Evolutionary conservation across 352 stramenopile genomes (phyloP).

Genomic region (Pythium aquatile): DNA sequence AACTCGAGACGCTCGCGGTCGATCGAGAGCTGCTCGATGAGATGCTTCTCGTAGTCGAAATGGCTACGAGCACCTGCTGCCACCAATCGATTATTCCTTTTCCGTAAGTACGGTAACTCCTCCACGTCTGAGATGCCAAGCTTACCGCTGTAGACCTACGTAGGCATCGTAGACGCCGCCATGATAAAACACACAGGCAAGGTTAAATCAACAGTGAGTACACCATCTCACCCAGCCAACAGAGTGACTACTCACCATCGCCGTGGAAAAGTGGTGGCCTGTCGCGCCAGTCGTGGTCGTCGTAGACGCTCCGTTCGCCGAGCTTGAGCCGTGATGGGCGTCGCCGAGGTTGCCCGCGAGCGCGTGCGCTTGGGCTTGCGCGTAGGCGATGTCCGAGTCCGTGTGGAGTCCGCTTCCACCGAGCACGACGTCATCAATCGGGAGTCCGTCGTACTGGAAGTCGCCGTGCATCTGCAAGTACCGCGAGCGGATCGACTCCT

Average conservation of each 20-base stretch:
- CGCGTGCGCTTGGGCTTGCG: conserved; percentile 44
- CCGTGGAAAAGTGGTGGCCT: conserved; percentile 32
- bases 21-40: conserved; percentile 65
- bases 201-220: not conserved
- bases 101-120: conserved; percentile 29
- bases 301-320: conserved; percentile 5
- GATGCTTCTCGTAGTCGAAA: conserved; percentile 80
- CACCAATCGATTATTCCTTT: conserved; percentile 36
- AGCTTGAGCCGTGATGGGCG: conserved; percentile 28
- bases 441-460: conserved; percentile 58
- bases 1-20: conserved; percentile 74
- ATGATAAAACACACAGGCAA: not conserved
- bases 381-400: conserved; percentile 63
- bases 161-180: conserved; percentile 2
- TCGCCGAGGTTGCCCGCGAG: conserved; percentile 35
- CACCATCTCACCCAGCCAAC: not conserved
- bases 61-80: conserved; percentile 32
- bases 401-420: conserved; percentile 42
- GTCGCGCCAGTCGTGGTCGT: conserved; percentile 1
- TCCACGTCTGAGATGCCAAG: conserved; percentile 27
- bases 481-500: conserved; percentile 49
- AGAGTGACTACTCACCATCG: conserved; percentile 37
- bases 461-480: conserved; percentile 73
- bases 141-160: conserved; percentile 37
- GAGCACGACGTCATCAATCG: conserved; percentile 74